Conservation (phyloP, 805 yeast genomes). For the Komagataella mondaviorum region DNA sequence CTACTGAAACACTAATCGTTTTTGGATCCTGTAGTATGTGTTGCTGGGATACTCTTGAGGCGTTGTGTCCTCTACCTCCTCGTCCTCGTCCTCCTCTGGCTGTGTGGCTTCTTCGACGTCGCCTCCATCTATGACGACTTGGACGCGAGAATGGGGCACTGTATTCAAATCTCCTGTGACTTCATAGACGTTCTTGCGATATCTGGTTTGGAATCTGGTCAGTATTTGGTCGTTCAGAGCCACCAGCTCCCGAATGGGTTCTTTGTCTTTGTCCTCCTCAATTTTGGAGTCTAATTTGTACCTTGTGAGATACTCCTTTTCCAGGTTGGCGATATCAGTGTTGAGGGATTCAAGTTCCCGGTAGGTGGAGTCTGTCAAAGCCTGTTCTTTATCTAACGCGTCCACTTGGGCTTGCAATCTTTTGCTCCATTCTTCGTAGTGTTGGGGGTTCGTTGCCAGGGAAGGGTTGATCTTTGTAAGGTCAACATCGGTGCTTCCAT, state of each 20-base stretch:
- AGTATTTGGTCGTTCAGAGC: conserved; percentile 9
- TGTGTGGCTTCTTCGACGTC: conserved; percentile 6
- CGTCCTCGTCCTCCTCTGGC: conserved; percentile 2
- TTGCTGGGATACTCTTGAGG: not conserved
- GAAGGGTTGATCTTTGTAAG: not conserved
- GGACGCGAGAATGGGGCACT: conserved; percentile 4
- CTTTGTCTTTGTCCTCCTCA: conserved; percentile 7
- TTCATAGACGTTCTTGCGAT: conserved; percentile 11
- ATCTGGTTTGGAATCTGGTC: conserved; percentile 8
- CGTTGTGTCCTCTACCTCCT: not conserved
- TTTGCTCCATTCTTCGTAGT: not conserved
- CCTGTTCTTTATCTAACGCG: not conserved
- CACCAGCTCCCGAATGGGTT: not conserved
- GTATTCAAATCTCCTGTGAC: conserved; percentile 9
- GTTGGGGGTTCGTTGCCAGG: not conserved
- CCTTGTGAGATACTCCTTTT: conserved; percentile 10
- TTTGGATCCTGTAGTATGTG: conserved; percentile 1
- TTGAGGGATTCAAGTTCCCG: conserved; percentile 6
- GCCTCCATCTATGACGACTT: conserved; percentile 8
- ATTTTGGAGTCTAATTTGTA: not conserved
- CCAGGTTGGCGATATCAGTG: conserved; percentile 6
- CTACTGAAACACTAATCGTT: not conserved
- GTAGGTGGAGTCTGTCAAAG: conserved; percentile 1
- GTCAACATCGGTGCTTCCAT: not conserved
- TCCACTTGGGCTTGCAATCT: not conserved